Conservation (phyloP, 2,329 filamentous ascomycete species). For the Seiridium cupressi region DNA sequence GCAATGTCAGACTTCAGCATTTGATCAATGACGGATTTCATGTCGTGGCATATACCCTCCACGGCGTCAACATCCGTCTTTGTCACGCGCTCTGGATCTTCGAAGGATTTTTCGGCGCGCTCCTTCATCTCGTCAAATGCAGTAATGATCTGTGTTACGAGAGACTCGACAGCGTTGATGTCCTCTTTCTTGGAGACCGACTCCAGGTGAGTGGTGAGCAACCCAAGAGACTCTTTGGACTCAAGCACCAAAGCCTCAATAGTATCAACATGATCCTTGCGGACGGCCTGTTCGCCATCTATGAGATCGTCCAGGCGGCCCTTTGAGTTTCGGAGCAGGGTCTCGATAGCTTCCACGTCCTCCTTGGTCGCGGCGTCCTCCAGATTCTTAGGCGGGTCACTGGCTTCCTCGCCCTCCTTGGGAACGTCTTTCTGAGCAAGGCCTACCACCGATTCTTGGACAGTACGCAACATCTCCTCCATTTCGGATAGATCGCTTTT, state of each 20-base stretch:
- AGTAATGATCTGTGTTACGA: slow-evolving; percentile 74
- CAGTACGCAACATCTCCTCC: slow-evolving; percentile 45
- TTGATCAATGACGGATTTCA: slow-evolving; percentile 75
- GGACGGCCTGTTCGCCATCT: slow-evolving; percentile 68
- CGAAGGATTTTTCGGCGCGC: slow-evolving; percentile 49
- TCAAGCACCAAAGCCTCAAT: slow-evolving; percentile 69
- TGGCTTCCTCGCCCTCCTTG: neutral
- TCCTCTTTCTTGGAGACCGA: slow-evolving; percentile 76
- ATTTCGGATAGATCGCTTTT: slow-evolving; percentile 38
- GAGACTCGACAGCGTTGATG: slow-evolving; percentile 70
- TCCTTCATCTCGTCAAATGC: slow-evolving; percentile 74
- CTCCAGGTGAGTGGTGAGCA: slow-evolving; percentile 66
- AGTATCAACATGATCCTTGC: slow-evolving; percentile 62
- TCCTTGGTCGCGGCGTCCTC: slow-evolving; percentile 67
- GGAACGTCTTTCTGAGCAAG: slow-evolving; percentile 20
- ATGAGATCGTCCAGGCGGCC: slow-evolving; percentile 79
- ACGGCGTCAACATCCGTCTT: slow-evolving; percentile 83
- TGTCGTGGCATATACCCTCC: slow-evolving; percentile 77
- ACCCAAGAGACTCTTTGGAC: slow-evolving; percentile 69
- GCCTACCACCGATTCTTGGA: slow-evolving; percentile 35
- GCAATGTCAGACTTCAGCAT: slow-evolving; percentile 70
- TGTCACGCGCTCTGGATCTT: slow-evolving; percentile 64
- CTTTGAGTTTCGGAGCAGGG: slow-evolving; percentile 85
- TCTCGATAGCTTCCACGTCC: slow-evolving; percentile 88
- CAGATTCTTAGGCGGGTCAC: slow-evolving; percentile 15